Conservation (phyloP, 2,329 filamentous ascomycete species). For the Fusarium tanahbumbuense region DNA sequence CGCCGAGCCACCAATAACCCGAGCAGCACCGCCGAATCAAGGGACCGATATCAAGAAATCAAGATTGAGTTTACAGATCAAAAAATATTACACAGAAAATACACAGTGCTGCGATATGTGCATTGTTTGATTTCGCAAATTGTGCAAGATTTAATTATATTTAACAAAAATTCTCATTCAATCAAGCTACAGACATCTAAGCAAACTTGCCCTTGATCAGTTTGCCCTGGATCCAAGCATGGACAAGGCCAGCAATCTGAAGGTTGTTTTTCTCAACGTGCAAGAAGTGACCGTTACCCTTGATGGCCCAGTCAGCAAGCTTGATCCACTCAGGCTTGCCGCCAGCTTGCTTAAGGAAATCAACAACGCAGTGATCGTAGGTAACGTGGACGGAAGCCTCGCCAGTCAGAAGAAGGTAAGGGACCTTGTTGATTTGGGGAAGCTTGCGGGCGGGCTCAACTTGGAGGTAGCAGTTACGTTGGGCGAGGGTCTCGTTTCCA, state of each 20-base stretch:
- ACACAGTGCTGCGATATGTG: no score
- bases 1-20: no score
- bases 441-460: constrained; percentile 28
- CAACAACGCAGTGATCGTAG: constrained; percentile 29
- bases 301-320: constrained; percentile 21
- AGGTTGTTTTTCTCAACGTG: constrained; percentile 37
- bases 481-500: constrained; percentile 26
- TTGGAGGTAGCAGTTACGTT: constrained; percentile 34
- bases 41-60: no score
- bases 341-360: constrained; percentile 31
- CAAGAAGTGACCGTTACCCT: constrained; percentile 36
- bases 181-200: neutral
- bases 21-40: no score
- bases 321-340: constrained; percentile 31
- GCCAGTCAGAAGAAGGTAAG: constrained; percentile 28
- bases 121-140: no score
- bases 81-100: no score
- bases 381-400: constrained; percentile 32
- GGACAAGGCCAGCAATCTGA: constrained; percentile 20
- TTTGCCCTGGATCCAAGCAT: constrained; percentile 16
- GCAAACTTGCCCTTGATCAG: neutral
- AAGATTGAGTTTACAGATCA: no score
- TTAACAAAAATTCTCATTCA: neutral
- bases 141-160: neutral
- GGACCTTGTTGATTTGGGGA: constrained; percentile 30